Conservation (phyloP, 371 early-diverging fungal genomes). For the Mortierella sp. region DNA sequence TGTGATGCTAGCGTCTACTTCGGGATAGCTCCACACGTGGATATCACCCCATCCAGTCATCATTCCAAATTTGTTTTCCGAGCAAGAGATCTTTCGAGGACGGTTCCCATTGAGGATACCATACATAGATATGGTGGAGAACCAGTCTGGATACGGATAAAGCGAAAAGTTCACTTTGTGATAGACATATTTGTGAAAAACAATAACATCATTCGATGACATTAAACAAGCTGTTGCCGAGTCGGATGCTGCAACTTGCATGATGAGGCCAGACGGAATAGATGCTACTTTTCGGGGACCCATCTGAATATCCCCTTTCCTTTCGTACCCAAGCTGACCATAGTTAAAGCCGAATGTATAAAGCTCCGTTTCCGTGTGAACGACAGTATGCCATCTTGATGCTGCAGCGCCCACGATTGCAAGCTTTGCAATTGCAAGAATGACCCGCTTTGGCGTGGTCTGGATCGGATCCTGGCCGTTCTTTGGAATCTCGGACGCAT, state of each 20-base stretch:
- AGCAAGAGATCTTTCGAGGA: constrained; percentile 58
- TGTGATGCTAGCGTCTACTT: constrained; percentile 40
- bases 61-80: constrained; percentile 64
- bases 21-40: constrained; percentile 64
- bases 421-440: constrained; percentile 67
- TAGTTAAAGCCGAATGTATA: constrained; percentile 83
- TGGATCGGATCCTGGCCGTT: constrained; percentile 63
- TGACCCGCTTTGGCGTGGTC: constrained; percentile 69
- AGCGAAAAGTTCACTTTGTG: constrained; percentile 64
- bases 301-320: constrained; percentile 61
- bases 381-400: constrained; percentile 77
- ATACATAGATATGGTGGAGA: constrained; percentile 49
- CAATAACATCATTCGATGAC: constrained; percentile 60
- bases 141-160: constrained; percentile 61
- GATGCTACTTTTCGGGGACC: constrained; percentile 67
- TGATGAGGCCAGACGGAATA: constrained; percentile 50
- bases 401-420: constrained; percentile 76
- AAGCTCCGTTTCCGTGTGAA: constrained; percentile 66
- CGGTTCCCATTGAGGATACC: constrained; percentile 33
- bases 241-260: constrained; percentile 68
- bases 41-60: constrained; percentile 66
- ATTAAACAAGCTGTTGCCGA: constrained; percentile 67
- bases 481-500: constrained; percentile 34
- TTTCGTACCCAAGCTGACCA: constrained; percentile 82
- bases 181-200: constrained; percentile 63